Evolutionary conservation across 306 rosid genomes (phyloP).

Genomic region (Prunus kanzakura): DNA sequence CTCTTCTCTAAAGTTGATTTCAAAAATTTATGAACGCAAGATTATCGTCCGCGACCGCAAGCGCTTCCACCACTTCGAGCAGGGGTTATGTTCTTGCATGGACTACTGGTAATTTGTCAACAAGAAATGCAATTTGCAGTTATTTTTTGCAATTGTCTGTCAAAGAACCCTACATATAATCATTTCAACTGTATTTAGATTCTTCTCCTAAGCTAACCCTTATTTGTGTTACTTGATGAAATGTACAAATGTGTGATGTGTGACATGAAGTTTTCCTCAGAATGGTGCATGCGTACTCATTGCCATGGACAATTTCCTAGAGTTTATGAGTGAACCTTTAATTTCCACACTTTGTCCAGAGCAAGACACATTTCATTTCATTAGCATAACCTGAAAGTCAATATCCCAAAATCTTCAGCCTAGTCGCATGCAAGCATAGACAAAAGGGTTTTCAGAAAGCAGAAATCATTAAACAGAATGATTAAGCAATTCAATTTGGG

Average conservation of each 20-base stretch:
- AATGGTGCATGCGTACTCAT: constrained; percentile 9
- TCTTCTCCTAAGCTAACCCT: not conserved
- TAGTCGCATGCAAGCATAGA: not conserved
- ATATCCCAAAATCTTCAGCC: not conserved
- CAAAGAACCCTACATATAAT: not conserved
- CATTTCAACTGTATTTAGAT: not conserved
- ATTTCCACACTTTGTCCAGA: not conserved
- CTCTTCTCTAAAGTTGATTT: constrained; percentile 59
- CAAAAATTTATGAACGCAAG: constrained; percentile 53
- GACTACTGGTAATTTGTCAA: constrained; percentile 66
- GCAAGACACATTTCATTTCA: not conserved
- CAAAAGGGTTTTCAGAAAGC: not conserved
- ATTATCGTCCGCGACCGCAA: constrained; percentile 64
- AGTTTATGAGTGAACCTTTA: not conserved
- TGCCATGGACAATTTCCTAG: not conserved
- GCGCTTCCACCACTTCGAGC: constrained; percentile 78
- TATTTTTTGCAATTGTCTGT: not conserved
- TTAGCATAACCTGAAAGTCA: not conserved
- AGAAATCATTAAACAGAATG: not conserved
- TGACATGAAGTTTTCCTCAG: not conserved
- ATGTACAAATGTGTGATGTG: not conserved
- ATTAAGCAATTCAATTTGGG: constrained; percentile 9
- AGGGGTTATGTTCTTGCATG: constrained; percentile 75
- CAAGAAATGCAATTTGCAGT: not conserved
- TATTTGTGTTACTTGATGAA: too few relatives aligned